These are phyloP conservation scores for Chrysopogon serrulatus DNA, from an alignment of 176 grass and related monocot species.

Conservation along the genomic window DNA sequence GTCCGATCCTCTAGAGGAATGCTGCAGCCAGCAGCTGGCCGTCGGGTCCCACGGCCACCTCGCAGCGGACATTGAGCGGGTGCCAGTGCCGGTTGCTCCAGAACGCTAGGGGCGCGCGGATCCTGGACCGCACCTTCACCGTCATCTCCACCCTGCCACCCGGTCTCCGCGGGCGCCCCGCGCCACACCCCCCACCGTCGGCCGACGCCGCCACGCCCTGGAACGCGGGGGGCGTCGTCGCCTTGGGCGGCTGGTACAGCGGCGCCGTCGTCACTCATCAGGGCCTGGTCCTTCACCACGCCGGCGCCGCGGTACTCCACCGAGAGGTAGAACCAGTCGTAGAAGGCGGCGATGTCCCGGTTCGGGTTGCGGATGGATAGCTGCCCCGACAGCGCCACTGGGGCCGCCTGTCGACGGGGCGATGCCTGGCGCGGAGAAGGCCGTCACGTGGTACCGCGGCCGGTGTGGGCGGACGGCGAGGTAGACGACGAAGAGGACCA, in stretches of 20 bases:
- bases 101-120: constrained; percentile 50
- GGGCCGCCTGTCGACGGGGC: not conserved
- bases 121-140: constrained; percentile 47
- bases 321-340: constrained; percentile 40
- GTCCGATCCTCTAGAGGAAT: constrained; percentile 55
- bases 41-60: constrained; percentile 52
- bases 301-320: constrained; percentile 45
- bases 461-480: constrained; percentile 82
- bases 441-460: constrained; percentile 65
- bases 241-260: constrained; percentile 52
- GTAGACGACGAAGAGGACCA: constrained; percentile 64
- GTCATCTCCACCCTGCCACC: constrained; percentile 36
- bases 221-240: constrained; percentile 34
- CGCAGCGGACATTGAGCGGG: constrained; percentile 56
- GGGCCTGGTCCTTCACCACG: constrained; percentile 24
- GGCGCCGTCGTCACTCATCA: constrained; percentile 38
- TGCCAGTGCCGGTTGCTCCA: constrained; percentile 53
- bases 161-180: not conserved
- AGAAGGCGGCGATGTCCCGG: constrained; percentile 58
- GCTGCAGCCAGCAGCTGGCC: constrained; percentile 46
- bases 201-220: constrained; percentile 2
- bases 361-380: constrained; percentile 65
- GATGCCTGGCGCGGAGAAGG: constrained; percentile 48
- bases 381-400: constrained; percentile 23
- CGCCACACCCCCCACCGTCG: constrained; percentile 5